phyloP scores from a whole-genome alignment of 225 moss, liverwort and hornwort genomes.

The Takakia lepidozioides region DNA sequence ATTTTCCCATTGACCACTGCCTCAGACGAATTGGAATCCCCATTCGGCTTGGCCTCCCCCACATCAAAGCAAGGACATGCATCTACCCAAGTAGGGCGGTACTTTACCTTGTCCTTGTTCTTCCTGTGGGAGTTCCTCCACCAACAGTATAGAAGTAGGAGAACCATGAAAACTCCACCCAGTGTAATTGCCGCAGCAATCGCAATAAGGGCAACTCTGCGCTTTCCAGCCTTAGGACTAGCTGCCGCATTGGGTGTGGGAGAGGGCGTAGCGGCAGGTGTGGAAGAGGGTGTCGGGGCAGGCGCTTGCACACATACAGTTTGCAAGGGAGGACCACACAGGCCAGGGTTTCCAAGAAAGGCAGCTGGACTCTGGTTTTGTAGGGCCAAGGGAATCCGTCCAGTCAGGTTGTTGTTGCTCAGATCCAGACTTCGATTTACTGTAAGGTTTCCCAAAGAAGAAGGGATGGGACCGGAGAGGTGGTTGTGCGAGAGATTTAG shows the following conservation, averaged over 20 bases:
- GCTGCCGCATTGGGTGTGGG: too few relatives aligned
- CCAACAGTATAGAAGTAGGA: conserved; percentile 19
- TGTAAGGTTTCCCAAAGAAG: conserved; percentile 2
- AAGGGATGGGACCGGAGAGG: conserved; percentile 5
- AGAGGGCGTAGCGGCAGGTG: too few relatives aligned
- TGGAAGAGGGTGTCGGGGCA: conserved; percentile 6
- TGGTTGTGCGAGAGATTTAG: conserved; percentile 15
- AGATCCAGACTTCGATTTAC: conserved; percentile 1
- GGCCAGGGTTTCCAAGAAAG: conserved; percentile 26
- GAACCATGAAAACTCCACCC: conserved; percentile 19
- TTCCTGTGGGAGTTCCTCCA: conserved; percentile 17
- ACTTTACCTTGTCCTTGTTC: conserved; percentile 9
- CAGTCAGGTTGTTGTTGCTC: conserved; percentile 8
- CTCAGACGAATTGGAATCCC: too few relatives aligned
- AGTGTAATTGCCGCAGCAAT: conserved; percentile 14
- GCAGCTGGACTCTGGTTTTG: conserved; percentile 22
- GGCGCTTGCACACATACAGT: conserved; percentile 13
- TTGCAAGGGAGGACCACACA: conserved; percentile 29
- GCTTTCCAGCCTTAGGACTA: too few relatives aligned
- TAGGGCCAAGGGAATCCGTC: conserved; percentile 11
- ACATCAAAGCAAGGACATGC: too few relatives aligned
- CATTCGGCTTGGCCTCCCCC: too few relatives aligned
- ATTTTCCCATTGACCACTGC: conserved; percentile 42
- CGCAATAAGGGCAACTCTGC: conserved; percentile 13
- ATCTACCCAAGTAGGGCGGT: conserved; percentile 9